Base-by-base conservation (phyloP, 1,139 yeast species). In the Scheffersomyces stambukii region DNA sequence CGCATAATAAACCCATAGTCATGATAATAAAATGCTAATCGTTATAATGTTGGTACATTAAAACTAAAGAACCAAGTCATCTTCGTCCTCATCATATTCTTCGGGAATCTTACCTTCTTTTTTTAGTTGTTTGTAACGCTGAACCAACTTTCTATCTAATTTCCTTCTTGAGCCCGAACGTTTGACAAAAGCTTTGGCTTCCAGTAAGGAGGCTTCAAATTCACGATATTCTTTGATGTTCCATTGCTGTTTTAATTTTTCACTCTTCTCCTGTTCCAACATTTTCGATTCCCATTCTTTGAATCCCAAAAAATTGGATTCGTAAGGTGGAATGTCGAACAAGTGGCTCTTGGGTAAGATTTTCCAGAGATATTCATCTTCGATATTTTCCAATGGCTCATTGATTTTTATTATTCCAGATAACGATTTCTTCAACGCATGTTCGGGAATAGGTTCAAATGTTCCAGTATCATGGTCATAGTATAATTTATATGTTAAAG, bases 281-380 rank as follows among this genome's bases (percentile, higher is more conserved):
- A 48, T 45, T 23, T 45, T 43, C 15, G 46, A 37, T 37, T 66
- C 72, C 68, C 69, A 65, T n/a, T 49, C 42, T 29, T 54, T 59
- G 38, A 64, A 64, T 6, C 63, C 62, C 24, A 50, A 38, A 4
- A 46, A 44, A 21, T 47, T 39, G 13, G 38, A 21, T 30, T 58
- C 67, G 32, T 55, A 63, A 2, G 71, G 70, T 9, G 65, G 63
- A 4, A 42, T 43, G 7, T 64, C 69, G 44, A 57, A 64, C 21
- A 57, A 41, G 28, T 54, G 55, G 13, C 53, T 60, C 24, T 51
- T 50, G 2, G 72, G 72, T 19, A 61, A 46, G 24, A 62, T 34
- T 10, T 57, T 48, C 72, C 73, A 65, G 23, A 67, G 52, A 34
- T 59, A 64, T 21, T 58, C 65, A 37, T 67, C 70, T 30, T 60